These are phyloP conservation scores for Truncatella angustata DNA, from an alignment of 2,329 filamentous ascomycete species.

Conservation along the genomic window DNA sequence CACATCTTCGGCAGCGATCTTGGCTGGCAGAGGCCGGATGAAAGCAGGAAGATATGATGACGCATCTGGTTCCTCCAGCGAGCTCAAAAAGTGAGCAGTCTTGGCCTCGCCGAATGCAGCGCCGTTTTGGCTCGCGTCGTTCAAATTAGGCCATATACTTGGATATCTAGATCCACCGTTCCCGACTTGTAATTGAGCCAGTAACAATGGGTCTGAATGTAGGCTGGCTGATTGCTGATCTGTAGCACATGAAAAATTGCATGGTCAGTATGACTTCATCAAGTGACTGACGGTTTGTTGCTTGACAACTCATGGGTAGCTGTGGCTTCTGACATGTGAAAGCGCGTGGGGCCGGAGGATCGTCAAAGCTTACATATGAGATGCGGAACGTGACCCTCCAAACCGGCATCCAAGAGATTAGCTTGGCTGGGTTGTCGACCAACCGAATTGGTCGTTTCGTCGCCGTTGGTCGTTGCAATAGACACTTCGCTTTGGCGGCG, in stretches of 20 bases:
- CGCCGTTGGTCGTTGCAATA: slow-evolving; percentile 19
- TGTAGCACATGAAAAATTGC: slow-evolving; percentile 27
- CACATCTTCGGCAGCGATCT: slow-evolving; percentile 78
- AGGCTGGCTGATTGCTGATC: slow-evolving; percentile 25
- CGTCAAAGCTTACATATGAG: slow-evolving; percentile 43
- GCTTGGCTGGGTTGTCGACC: slow-evolving; percentile 7
- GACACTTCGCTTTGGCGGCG: slow-evolving; percentile 23
- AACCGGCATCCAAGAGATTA: slow-evolving; percentile 18
- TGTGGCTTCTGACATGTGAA: slow-evolving; percentile 25
- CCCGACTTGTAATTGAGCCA: slow-evolving; percentile 26
- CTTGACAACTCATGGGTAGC: slow-evolving; percentile 12
- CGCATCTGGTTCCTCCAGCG: slow-evolving; percentile 47
- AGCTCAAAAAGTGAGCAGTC: slow-evolving; percentile 41
- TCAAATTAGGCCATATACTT: slow-evolving; percentile 30
- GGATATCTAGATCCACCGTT: slow-evolving; percentile 27
- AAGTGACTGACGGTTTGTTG: slow-evolving; percentile 1
- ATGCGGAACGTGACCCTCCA: slow-evolving; percentile 45
- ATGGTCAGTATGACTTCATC: slow-evolving; percentile 15
- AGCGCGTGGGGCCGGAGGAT: slow-evolving; percentile 11
- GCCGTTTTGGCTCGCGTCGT: slow-evolving; percentile 20
- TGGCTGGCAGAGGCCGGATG: slow-evolving; percentile 74
- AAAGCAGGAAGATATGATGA: slow-evolving; percentile 61
- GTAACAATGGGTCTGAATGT: slow-evolving; percentile 29
- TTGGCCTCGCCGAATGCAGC: slow-evolving; percentile 34
- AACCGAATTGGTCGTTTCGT: slow-evolving; percentile 22